Conservation (phyloP, 1,139 yeast species). For the Fermentozyma sake region DNA sequence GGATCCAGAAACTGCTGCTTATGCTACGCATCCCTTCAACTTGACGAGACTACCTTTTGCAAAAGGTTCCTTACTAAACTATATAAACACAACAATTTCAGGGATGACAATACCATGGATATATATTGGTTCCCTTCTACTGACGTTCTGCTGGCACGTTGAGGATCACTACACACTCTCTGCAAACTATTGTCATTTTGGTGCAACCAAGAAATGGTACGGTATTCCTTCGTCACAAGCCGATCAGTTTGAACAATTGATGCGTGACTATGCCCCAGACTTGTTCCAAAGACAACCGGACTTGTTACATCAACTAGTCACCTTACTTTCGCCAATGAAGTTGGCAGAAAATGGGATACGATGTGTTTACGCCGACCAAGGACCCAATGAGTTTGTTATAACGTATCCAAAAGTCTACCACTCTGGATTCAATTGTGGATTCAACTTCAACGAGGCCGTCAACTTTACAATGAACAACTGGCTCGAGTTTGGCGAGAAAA, state of each 20-base stretch:
- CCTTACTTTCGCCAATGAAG: slow-evolving; percentile 66
- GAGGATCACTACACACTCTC: slow-evolving; percentile 78
- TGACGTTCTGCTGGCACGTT: slow-evolving; percentile 84
- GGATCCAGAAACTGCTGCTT: slow-evolving; percentile 22
- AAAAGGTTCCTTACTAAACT: slow-evolving; percentile 57
- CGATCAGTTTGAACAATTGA: slow-evolving; percentile 48
- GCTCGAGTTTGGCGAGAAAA: slow-evolving; percentile 59
- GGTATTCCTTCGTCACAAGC: slow-evolving; percentile 62
- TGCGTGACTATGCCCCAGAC: slow-evolving; percentile 70
- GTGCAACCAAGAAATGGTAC: slow-evolving; percentile 76
- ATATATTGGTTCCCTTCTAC: slow-evolving; percentile 66
- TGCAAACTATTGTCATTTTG: slow-evolving; percentile 74
- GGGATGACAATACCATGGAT: slow-evolving; percentile 88
- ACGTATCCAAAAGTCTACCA: slow-evolving; percentile 79
- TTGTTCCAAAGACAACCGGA: slow-evolving; percentile 84
- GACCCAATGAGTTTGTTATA: slow-evolving; percentile 72
- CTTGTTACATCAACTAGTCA: slow-evolving; percentile 78
- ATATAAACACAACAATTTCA: slow-evolving; percentile 57
- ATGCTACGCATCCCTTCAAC: slow-evolving; percentile 61
- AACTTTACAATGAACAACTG: slow-evolving; percentile 70
- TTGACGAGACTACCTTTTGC: slow-evolving; percentile 64
- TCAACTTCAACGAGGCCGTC: slow-evolving; percentile 76
- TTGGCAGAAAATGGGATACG: slow-evolving; percentile 50
- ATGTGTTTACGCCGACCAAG: slow-evolving; percentile 71
- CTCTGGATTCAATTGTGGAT: slow-evolving; percentile 77